Base-by-base conservation (phyloP, 2,329 filamentous ascomycete species). In the Hirsutella rhossiliensis region DNA sequence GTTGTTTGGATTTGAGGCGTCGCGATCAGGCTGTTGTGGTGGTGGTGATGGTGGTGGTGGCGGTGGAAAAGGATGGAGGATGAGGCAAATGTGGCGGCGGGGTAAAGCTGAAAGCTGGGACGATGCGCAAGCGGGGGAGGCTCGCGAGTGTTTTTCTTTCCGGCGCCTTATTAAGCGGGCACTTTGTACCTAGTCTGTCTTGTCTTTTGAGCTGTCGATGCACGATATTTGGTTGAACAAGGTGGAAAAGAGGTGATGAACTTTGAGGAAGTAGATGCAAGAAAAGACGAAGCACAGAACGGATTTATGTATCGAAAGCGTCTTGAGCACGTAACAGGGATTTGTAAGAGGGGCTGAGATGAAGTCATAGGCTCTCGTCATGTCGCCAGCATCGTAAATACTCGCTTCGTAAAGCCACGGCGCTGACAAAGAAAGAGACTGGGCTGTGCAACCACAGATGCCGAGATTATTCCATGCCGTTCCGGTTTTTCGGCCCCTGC, bases 381-480 rank as follows among this genome's bases (percentile, higher is more conserved):
- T 45, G 43, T 41, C 31, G 43, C 43, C n/a, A 40, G 38, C 38
- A 20, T n/a, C n/a, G n/a, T n/a, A n/a, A 29, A 41, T 38, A 32
- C n/a, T 19, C 41, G 28, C 30, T 28, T 12, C 30, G 34, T 19
- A 20, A n/a, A n/a, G n/a, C n/a, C n/a, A n/a, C n/a, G n/a, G n/a
- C n/a, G n/a, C n/a, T n/a, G n/a, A n/a, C n/a, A n/a, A n/a, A n/a
- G n/a, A n/a, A n/a, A n/a, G n/a, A n/a, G n/a, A n/a, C n/a, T n/a
- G n/a, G n/a, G n/a, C n/a, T n/a, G n/a, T n/a, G n/a, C n/a, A n/a
- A n/a, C n/a, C n/a, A n/a, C n/a, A n/a, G n/a, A n/a, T n/a, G n/a
- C n/a, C n/a, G n/a, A n/a, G n/a, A n/a, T n/a, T n/a, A n/a, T 30
- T 7, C 8, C 29, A 30, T 30, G 29, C 29, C 7, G 29, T 30